Base-by-base conservation (phyloP, 2,329 filamentous ascomycete species). In the Paraphaeosphaeria minitans region DNA sequence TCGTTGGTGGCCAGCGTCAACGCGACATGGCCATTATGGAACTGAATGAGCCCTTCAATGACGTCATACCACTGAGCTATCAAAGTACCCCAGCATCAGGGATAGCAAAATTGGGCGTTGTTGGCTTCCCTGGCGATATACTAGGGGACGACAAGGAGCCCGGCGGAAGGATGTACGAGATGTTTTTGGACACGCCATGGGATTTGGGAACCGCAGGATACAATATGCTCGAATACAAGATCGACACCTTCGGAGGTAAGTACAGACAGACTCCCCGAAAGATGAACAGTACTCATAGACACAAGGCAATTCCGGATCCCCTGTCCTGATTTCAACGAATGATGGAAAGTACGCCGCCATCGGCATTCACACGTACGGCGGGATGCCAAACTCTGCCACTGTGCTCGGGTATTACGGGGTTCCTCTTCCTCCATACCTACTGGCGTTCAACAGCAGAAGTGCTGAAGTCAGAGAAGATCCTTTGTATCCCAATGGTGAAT, bases 361-460 rank as follows among this genome's bases (percentile, higher is more conserved):
- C 9, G 57, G 57, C 29, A 48, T 57, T 14, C 57, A 60, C 37
- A 54, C 53, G 6, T 60, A 60, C 42, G 57, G 57, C 16, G 57
- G 57, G 22, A 12, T n/a, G 14, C 37, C 29, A 21, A 60, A 60
- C 31, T 53, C 53, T 21, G 57, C 57, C 8, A 57, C 57, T 7
- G 48, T 60, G 37, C 45, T 60, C 27, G 57, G 57, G 2, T 19
- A 46, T 4, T 48, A 57, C 16, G 57, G 57, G 13, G 56, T 56
- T 35, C 46, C 46, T 3, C 47, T 56, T 39, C 14, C 39, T 12
- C 46, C 52, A 35, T 59, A 59, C 51, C 33, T 59, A 16, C 43
- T 52, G 16, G 56, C 56, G 7, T 50, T 59, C 46, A 50, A 58
- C 19, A 29, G 8, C 27, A 29, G 8, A 29, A 29, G 4, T 29